Evolutionary conservation across 2,329 filamentous ascomycete species (phyloP), one percentile per base, ranked within the genome.

Genomic region (Exophiala viscosa): DNA sequence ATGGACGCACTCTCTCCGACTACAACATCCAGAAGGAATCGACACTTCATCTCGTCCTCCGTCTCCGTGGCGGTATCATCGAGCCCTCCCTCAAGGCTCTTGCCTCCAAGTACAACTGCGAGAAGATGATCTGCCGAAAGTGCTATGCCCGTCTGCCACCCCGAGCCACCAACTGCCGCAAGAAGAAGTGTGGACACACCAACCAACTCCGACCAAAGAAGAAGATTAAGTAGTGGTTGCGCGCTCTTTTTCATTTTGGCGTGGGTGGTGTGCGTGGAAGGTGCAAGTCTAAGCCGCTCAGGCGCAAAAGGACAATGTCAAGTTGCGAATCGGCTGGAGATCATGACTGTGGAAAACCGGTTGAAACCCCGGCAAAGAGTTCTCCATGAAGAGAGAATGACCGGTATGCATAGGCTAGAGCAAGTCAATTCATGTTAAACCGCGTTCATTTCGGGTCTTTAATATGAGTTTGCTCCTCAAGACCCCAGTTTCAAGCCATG

Each of bases 11-110:
- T 60, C 84, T 96, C 63, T 89, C 86, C 74, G 91, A 96, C 81
- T 96, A 96, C 87, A 96, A 96, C 83, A 96, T 97, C 79, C 91
- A 96, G 83, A 96, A 96, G 90, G 92, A 97, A 83, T 96, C 92
- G 53, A 97, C 92, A 65, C 91, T 97, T 69, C 92, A 97, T 81
- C 79, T 97, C 72, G 92, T 97, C 73, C 91, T 97, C 78, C 91
- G 92, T 82, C 91, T 97, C 69, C 91, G 92, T 83, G 92, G 92
- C 83, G 92, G 92, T 83, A 92, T 97, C 82, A 96, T 96, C 71
- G 92, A 97, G 85, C 93, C 93, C 69, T 96, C 91, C 70, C 86
- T 97, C 70, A 97, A 97, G 87, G 92, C 90, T 67, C 86, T 97
- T 64, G 92, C 92, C 73, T 91, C 87, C 82, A 96, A 96, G 85